Percentiles rank a stretch among this genome's conserved stretches.
These are phyloP conservation scores for Echeveria elegans DNA, from an alignment of 164 flowering plant genomes.

Conservation along the genomic window DNA sequence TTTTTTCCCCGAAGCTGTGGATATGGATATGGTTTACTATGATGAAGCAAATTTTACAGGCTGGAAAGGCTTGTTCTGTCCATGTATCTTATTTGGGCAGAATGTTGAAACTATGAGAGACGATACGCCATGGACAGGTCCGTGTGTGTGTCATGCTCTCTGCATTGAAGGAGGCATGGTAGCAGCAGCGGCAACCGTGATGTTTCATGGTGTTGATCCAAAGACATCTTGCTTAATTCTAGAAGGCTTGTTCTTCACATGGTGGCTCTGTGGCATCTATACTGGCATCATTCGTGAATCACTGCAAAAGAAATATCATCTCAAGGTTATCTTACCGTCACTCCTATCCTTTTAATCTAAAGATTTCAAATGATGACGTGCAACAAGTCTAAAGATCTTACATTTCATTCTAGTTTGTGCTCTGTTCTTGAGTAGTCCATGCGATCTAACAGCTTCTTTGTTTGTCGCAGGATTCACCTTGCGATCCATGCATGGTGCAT, in stretches of 20 bases:
- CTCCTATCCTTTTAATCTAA: too few relatives aligned
- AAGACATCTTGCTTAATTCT: constrained; percentile 61
- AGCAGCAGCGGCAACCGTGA: constrained; percentile 62
- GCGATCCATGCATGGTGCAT: constrained; percentile 91
- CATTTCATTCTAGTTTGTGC: neutral
- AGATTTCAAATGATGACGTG: too few relatives aligned
- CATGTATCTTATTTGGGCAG: constrained; percentile 85
- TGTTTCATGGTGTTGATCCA: constrained; percentile 78
- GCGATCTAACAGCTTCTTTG: neutral
- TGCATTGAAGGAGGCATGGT: constrained; percentile 91
- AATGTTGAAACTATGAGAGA: constrained; percentile 69
- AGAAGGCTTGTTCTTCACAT: constrained; percentile 71
- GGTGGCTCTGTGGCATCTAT: constrained; percentile 99
- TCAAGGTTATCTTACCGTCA: constrained; percentile 22
- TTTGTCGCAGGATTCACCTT: constrained; percentile 76
- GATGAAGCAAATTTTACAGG: constrained; percentile 26
- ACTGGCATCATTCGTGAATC: constrained; percentile 79
- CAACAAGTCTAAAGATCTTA: neutral
- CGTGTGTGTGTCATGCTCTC: constrained; percentile 82
- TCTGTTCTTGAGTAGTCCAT: neutral
- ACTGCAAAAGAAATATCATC: constrained; percentile 89
- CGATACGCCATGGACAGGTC: constrained; percentile 65
- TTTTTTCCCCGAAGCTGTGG: too few relatives aligned
- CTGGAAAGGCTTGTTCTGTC: constrained; percentile 79
- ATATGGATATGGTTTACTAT: too few relatives aligned